Evolutionary conservation across 371 early-diverging fungal species (phyloP).

Genomic region (Rhizomucor pusillus): DNA sequence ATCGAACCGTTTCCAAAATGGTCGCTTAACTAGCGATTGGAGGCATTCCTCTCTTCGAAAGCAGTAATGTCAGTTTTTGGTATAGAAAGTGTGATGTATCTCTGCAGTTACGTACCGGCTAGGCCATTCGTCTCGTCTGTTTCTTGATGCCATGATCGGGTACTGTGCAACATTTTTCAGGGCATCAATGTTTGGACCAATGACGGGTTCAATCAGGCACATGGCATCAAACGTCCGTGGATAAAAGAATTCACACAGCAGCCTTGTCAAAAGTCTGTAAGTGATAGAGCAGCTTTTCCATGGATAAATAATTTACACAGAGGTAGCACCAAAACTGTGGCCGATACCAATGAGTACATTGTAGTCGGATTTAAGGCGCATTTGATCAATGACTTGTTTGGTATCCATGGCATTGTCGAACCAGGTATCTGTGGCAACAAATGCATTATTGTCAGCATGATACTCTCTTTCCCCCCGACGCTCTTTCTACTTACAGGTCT

Average conservation of each 20-base stretch:
- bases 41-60: constrained; percentile 25
- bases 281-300: too few species aligned
- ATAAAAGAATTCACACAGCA: constrained; percentile 33
- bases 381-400: constrained; percentile 27
- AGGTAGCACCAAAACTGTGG: constrained; percentile 44
- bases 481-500: constrained; percentile 21
- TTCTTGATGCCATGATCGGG: constrained; percentile 14
- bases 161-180: constrained; percentile 15
- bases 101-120: constrained; percentile 8
- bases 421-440: constrained; percentile 28
- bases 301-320: constrained; percentile 30
- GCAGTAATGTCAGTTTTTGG: background rate
- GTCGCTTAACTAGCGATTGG: constrained; percentile 16
- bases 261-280: constrained; percentile 9
- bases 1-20: constrained; percentile 34
- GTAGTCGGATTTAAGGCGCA: constrained; percentile 19
- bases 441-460: background rate
- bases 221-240: constrained; percentile 39
- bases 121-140: constrained; percentile 21
- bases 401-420: constrained; percentile 44
- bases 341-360: constrained; percentile 37
- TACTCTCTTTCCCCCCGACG: background rate
- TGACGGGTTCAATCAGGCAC: constrained; percentile 34
- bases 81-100: too few species aligned
- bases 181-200: constrained; percentile 12